These are phyloP conservation scores for Blepharisma stoltei DNA, from an alignment of 73 alveolate genomes.

Conservation along the genomic window DNA sequence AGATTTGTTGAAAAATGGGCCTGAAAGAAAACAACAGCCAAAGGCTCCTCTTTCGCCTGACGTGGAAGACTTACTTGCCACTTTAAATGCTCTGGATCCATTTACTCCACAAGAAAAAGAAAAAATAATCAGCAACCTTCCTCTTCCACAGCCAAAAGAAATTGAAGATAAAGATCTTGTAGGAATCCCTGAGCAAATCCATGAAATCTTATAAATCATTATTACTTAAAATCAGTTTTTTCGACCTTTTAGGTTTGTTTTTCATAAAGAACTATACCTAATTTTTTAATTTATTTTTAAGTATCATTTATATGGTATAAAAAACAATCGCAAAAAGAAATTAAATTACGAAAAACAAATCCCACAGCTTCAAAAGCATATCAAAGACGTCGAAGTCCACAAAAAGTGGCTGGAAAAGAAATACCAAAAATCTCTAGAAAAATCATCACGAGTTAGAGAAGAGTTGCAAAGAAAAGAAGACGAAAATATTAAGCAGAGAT, in stretches of 20 bases:
- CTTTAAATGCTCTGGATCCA: background rate
- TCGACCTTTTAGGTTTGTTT: no score
- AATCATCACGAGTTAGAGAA: background rate
- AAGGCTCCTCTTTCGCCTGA: background rate
- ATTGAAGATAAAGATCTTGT: conserved; percentile 8
- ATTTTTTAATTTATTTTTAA: no score
- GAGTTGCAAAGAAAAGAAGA: conserved; percentile 29
- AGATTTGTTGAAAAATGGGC: background rate
- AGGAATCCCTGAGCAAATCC: background rate
- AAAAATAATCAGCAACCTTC: background rate
- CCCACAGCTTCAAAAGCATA: conserved; percentile 5
- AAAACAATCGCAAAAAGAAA: conserved; percentile 4
- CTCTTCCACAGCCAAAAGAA: conserved; percentile 7
- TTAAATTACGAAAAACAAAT: background rate
- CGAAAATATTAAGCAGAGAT: conserved; percentile 43
- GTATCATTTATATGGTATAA: no score
- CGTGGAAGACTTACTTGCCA: background rate
- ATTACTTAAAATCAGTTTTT: no score
- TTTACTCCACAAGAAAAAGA: conserved; percentile 20
- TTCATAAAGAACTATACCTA: no score
- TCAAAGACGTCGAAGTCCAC: conserved; percentile 23
- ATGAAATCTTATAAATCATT: no score
- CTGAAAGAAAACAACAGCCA: background rate
- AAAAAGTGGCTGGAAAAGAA: conserved; percentile 20
- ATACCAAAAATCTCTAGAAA: background rate